phyloP scores from a whole-genome alignment of 768 basidiomycete species.

The Tylopilus felleus region DNA sequence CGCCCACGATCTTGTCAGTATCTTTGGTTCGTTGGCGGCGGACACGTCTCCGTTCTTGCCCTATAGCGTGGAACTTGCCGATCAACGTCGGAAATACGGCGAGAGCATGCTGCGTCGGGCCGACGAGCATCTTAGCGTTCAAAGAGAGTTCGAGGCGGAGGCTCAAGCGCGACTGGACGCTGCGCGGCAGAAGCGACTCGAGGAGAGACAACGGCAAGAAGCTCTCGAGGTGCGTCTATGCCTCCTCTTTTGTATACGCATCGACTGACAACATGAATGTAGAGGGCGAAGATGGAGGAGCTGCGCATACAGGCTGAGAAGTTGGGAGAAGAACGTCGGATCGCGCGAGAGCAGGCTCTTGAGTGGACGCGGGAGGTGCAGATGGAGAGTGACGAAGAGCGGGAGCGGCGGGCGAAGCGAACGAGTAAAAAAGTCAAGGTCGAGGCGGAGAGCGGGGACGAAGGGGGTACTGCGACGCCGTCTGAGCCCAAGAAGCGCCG shows the following conservation, averaged over 20 bases:
- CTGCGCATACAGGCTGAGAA: slow-evolving; percentile 68
- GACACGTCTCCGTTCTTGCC: slow-evolving; percentile 69
- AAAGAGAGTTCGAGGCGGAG: slow-evolving; percentile 70
- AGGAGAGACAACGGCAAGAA: slow-evolving; percentile 68
- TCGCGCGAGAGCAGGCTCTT: slow-evolving; percentile 74
- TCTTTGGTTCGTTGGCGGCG: slow-evolving; percentile 80
- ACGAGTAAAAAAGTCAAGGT: slow-evolving; percentile 51
- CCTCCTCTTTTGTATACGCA: not conserved
- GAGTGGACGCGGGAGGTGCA: slow-evolving; percentile 71
- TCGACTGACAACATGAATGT: not conserved
- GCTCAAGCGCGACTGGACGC: slow-evolving; percentile 68
- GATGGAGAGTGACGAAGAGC: slow-evolving; percentile 75
- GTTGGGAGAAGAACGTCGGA: slow-evolving; percentile 73
- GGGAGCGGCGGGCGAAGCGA: slow-evolving; percentile 61
- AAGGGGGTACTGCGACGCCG: slow-evolving; percentile 27
- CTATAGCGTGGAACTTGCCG: slow-evolving; percentile 83
- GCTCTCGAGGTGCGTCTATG: slow-evolving; percentile 55
- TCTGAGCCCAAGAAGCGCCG: slow-evolving; percentile 72
- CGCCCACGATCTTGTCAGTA: slow-evolving; percentile 37
- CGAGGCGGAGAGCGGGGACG: slow-evolving; percentile 50
- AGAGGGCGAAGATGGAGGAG: slow-evolving; percentile 64
- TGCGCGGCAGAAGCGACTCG: slow-evolving; percentile 74
- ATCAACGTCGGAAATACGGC: slow-evolving; percentile 87
- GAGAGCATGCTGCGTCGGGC: slow-evolving; percentile 79
- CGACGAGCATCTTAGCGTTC: slow-evolving; percentile 73